phyloP scores from a whole-genome alignment of 257 asterid species.

The Voacanga thouarsii region DNA sequence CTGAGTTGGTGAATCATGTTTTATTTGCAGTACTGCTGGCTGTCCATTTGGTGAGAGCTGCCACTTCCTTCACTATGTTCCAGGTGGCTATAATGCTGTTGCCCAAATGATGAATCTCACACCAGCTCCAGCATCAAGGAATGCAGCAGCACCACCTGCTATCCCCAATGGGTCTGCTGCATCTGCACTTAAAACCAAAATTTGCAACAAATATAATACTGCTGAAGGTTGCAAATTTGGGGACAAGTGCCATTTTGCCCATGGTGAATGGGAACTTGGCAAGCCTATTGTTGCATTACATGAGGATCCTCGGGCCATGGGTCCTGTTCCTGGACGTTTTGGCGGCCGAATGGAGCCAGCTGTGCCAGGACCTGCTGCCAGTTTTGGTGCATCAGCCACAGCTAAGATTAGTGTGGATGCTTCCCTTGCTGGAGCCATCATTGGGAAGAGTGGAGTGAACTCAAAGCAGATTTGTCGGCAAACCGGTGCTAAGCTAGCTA shows the following conservation, averaged over 20 bases:
- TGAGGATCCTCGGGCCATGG: slow-evolving; percentile 51
- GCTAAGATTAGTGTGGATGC: slow-evolving; percentile 85
- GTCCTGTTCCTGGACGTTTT: slow-evolving; percentile 45
- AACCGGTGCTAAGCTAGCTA: slow-evolving; percentile 71
- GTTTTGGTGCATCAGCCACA: slow-evolving; percentile 73
- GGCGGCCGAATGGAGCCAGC: slow-evolving; percentile 45
- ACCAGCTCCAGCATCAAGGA: slow-evolving; percentile 53
- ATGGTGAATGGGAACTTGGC: slow-evolving; percentile 92
- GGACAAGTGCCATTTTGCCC: slow-evolving; percentile 84
- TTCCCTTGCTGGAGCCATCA: slow-evolving; percentile 78
- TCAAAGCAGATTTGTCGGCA: slow-evolving; percentile 86
- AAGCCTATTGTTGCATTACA: slow-evolving; percentile 46
- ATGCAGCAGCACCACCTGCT: slow-evolving; percentile 35
- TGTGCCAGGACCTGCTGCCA: slow-evolving; percentile 50
- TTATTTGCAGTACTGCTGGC: slow-evolving; percentile 58
- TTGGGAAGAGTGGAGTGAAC: slow-evolving; percentile 91
- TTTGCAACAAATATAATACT: slow-evolving; percentile 71
- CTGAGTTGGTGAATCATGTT: slow-evolving; percentile 8
- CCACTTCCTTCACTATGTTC: slow-evolving; percentile 86
- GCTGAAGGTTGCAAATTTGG: slow-evolving; percentile 95
- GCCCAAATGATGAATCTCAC: slow-evolving; percentile 80
- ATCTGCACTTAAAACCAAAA: slow-evolving; percentile 52
- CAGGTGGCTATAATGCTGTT: slow-evolving; percentile 84
- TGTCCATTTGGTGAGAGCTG: slow-evolving; percentile 75
- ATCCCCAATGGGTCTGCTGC: slow-evolving; percentile 52